Percentiles rank a stretch among this genome's conserved stretches.
phyloP scores from a whole-genome alignment of 2,329 filamentous ascomycete genomes.

The Cucurbitaria berberidis region DNA sequence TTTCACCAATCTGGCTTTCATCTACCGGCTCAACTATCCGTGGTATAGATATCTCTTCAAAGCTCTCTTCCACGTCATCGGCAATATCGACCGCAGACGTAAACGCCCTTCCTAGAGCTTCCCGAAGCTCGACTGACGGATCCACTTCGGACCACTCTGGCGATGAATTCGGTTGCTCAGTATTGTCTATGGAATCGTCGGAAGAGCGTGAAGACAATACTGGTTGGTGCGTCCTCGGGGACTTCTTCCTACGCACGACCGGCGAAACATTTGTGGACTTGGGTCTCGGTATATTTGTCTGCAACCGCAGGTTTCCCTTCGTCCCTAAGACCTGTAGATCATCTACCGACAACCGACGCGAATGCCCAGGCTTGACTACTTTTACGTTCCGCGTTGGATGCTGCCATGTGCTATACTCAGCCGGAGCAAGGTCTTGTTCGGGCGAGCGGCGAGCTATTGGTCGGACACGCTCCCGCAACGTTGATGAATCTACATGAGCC shows the following conservation, averaged over 20 bases:
- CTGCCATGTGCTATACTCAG: conserved; percentile 17
- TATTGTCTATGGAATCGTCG: conserved; percentile 4
- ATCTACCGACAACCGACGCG: conserved; percentile 16
- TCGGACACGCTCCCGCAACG: conserved; percentile 4
- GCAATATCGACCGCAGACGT: conserved; percentile 3
- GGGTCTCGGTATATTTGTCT: conserved; percentile 27
- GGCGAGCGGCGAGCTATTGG: not conserved
- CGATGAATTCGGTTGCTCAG: conserved; percentile 4
- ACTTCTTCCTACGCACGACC: conserved; percentile 18
- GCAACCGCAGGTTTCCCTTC: conserved; percentile 20
- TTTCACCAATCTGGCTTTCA: conserved; percentile 22
- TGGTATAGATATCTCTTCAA: conserved; percentile 8
- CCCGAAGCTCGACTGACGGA: conserved; percentile 23
- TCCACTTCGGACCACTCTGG: conserved; percentile 27
- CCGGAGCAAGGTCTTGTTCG: not conserved
- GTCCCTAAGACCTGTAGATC: conserved; percentile 4
- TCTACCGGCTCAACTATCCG: conserved; percentile 21
- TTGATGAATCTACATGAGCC: not conserved
- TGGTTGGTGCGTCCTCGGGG: conserved; percentile 13
- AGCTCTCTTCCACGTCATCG: not conserved
- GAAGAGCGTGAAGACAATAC: conserved; percentile 18
- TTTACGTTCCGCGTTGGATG: conserved; percentile 1
- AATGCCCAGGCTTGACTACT: conserved; percentile 1
- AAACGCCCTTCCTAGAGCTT: conserved; percentile 26
- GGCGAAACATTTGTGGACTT: conserved; percentile 33